phyloP scores from a whole-genome alignment of 2,329 filamentous ascomycete species.

The Akanthomyces lecanii region DNA sequence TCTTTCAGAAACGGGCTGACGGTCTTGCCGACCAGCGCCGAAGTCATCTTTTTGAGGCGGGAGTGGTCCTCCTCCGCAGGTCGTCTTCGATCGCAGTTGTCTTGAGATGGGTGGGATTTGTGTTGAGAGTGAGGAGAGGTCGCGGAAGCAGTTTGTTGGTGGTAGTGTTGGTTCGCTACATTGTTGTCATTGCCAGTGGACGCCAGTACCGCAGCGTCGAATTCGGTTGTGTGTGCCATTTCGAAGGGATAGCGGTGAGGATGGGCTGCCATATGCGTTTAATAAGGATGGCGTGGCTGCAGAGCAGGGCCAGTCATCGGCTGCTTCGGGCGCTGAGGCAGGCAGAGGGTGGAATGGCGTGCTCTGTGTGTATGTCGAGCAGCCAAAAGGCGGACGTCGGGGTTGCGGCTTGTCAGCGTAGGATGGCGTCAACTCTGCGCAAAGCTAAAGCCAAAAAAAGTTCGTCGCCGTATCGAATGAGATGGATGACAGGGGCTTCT shows the following conservation, averaged over 20 bases:
- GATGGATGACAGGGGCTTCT: not conserved
- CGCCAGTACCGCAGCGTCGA: conserved; percentile 10
- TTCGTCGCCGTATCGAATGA: not conserved
- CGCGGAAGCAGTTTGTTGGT: conserved; percentile 2
- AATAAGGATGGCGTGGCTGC: conserved; percentile 14
- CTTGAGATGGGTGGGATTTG: conserved; percentile 23
- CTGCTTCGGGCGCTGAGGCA: conserved; percentile 14
- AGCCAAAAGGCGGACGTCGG: not conserved
- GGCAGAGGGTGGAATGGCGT: conserved; percentile 15
- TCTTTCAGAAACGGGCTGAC: conserved; percentile 85
- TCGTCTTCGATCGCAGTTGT: conserved; percentile 49
- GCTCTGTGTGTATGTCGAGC: conserved; percentile 5
- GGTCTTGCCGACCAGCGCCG: conserved; percentile 68
- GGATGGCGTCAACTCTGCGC: conserved; percentile 13
- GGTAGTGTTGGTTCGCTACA: conserved; percentile 10
- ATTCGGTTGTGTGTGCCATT: conserved; percentile 9
- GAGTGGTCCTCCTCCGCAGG: conserved; percentile 46
- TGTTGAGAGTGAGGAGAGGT: conserved; percentile 7
- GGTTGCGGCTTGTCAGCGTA: conserved; percentile 13
- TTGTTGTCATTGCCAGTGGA: conserved; percentile 9
- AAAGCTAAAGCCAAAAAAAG: not conserved
- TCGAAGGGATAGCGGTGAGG: conserved; percentile 10
- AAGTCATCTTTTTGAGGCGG: conserved; percentile 53
- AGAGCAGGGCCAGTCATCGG: conserved; percentile 12
- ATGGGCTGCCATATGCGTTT: conserved; percentile 5